Evolutionary conservation across 768 basidiomycete species (phyloP).

Genomic region (Naganishia friedmannii): DNA sequence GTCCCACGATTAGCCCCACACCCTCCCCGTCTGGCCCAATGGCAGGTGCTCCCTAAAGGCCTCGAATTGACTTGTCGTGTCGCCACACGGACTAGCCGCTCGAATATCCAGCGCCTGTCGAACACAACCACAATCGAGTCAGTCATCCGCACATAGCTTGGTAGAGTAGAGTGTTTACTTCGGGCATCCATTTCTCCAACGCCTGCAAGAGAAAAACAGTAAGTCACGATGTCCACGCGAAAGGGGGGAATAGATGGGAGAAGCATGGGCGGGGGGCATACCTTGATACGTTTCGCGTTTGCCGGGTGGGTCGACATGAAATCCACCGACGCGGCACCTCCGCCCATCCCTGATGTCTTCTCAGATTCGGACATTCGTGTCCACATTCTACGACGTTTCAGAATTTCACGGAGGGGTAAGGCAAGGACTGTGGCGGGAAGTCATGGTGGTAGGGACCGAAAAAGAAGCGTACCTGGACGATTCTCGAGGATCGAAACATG

Average conservation of each 20-base stretch:
- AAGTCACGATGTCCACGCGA: background rate
- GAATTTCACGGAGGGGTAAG: no score
- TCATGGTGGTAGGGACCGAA: background rate
- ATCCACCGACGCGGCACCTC: slow-evolving; percentile 52
- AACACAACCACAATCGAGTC: background rate
- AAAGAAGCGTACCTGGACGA: slow-evolving; percentile 61
- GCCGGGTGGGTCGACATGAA: slow-evolving; percentile 82
- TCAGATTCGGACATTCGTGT: slow-evolving; percentile 64
- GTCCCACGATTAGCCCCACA: slow-evolving; percentile 23
- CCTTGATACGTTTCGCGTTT: slow-evolving; percentile 68
- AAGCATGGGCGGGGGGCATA: slow-evolving; percentile 46
- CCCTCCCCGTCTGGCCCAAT: slow-evolving; percentile 14
- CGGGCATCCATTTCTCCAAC: slow-evolving; percentile 47
- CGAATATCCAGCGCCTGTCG: slow-evolving; percentile 42
- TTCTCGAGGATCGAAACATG: slow-evolving; percentile 80
- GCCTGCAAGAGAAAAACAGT: slow-evolving; percentile 31
- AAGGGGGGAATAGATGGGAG: no score
- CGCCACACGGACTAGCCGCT: slow-evolving; percentile 46
- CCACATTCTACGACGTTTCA: slow-evolving; percentile 61
- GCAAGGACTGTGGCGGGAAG: no score
- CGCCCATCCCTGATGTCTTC: slow-evolving; percentile 44
- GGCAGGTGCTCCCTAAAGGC: slow-evolving; percentile 43
- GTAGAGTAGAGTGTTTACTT: slow-evolving; percentile 32
- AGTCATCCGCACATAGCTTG: background rate
- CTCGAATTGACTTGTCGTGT: slow-evolving; percentile 40